phyloP scores from a whole-genome alignment of 192 early-diverging fungal genomes.

The Funneliformis geosporum region DNA sequence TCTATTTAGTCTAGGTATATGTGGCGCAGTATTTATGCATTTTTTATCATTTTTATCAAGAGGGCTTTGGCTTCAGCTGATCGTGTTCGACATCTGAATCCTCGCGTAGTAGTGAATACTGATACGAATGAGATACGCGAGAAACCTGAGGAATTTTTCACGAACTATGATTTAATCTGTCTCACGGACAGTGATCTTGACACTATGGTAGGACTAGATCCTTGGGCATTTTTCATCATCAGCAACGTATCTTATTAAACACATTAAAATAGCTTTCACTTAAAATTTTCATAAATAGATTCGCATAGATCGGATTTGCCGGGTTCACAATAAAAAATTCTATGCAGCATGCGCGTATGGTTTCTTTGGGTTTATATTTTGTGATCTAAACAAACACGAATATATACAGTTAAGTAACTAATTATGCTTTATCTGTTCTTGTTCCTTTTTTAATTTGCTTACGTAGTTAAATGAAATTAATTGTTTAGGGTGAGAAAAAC shows the following conservation, averaged over 20 bases:
- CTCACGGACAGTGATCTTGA: conserved; percentile 48
- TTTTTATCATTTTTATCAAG: conserved; percentile 43
- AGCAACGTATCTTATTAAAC: background rate
- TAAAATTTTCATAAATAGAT: conserved; percentile 34
- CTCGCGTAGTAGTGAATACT: conserved; percentile 70
- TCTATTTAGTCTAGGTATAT: conserved; percentile 26
- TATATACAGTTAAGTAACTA: conserved; percentile 53
- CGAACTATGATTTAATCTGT: conserved; percentile 71
- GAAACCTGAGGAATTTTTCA: conserved; percentile 55
- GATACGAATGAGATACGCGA: conserved; percentile 45
- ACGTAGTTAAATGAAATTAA: background rate
- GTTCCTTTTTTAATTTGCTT: conserved; percentile 13
- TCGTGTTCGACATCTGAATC: conserved; percentile 74
- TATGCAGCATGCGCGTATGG: conserved; percentile 73
- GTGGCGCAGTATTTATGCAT: conserved; percentile 24
- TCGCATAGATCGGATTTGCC: conserved; percentile 65
- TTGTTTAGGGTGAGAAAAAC: conserved; percentile 31
- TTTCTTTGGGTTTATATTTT: conserved; percentile 83
- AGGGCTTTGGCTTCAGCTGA: conserved; percentile 63
- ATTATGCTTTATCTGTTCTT: background rate
- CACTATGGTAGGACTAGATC: conserved; percentile 43
- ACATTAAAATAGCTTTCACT: background rate
- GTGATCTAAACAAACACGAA: conserved; percentile 68
- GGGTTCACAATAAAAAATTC: conserved; percentile 56
- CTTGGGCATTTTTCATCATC: background rate